Conservation (phyloP, 106 monocot genomes). For the Allium sativum region DNA sequence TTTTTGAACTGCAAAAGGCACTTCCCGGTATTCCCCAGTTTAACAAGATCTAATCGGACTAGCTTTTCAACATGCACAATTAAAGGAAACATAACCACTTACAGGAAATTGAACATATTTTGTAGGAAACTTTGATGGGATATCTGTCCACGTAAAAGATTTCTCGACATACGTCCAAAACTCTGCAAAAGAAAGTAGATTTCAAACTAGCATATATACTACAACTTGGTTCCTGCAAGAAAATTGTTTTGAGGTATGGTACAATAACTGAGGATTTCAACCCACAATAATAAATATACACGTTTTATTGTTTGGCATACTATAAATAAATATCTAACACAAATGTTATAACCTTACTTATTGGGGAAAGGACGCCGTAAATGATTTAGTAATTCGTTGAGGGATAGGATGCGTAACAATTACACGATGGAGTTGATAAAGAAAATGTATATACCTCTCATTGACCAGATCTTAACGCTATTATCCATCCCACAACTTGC, state of each 20-base stretch:
- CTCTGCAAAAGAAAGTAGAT: constrained; percentile 34
- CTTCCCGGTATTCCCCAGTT: no score
- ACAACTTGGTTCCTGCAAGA: no score
- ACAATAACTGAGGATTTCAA: no score
- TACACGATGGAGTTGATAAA: background rate
- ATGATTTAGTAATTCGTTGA: no score
- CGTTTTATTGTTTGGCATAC: no score
- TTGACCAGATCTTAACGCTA: constrained; percentile 98
- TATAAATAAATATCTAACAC: no score
- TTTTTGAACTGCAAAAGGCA: no score
- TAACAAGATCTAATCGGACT: background rate
- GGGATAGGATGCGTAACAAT: background rate
- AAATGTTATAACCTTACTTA: no score
- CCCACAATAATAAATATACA: no score
- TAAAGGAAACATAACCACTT: constrained; percentile 14
- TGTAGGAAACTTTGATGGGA: constrained; percentile 98
- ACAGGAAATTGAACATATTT: constrained; percentile 99
- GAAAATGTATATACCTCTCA: constrained; percentile 57
- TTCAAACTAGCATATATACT: constrained; percentile 1
- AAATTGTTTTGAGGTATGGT: no score
- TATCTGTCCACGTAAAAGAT: constrained; percentile 97
- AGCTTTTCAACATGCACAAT: background rate
- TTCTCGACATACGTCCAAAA: constrained; percentile 98
- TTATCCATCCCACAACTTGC: constrained; percentile 99
- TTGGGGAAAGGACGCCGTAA: no score